phyloP scores from a whole-genome alignment of 129 eudicot species.

The Silybum marianum region DNA sequence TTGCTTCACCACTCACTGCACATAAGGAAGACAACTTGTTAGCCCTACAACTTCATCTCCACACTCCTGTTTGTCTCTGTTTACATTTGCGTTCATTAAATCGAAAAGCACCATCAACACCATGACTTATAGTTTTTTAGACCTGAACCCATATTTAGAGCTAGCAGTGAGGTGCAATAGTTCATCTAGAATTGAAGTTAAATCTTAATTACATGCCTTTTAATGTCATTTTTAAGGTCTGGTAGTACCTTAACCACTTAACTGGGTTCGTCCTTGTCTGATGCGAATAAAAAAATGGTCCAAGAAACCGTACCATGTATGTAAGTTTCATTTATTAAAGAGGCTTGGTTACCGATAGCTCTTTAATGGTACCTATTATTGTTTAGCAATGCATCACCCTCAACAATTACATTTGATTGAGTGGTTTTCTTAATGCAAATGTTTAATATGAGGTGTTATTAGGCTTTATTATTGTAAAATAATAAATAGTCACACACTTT shows the following conservation, averaged over 20 bases:
- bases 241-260: no score
- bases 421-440: background rate
- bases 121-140: conserved; percentile 12
- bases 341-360: conserved; percentile 19
- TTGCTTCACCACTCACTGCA: conserved; percentile 41
- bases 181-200: background rate
- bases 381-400: background rate
- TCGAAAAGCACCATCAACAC: background rate
- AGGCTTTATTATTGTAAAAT: background rate
- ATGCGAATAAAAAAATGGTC: conserved; percentile 7
- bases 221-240: background rate
- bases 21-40: conserved; percentile 48
- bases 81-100: conserved; percentile 7
- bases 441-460: background rate
- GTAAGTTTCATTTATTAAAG: conserved; percentile 19
- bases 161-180: background rate
- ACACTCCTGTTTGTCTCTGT: conserved; percentile 44
- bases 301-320: background rate
- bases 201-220: background rate
- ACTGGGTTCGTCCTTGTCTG: no score
- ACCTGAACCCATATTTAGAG: conserved; percentile 8
- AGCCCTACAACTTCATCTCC: conserved; percentile 34
- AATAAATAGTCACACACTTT: background rate
- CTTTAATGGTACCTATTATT: background rate
- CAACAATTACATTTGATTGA: background rate